Evolutionary conservation across 257 asterid genomes (phyloP), one percentile per base, ranked within the genome.

Genomic region (Przewalskia tangutica): DNA sequence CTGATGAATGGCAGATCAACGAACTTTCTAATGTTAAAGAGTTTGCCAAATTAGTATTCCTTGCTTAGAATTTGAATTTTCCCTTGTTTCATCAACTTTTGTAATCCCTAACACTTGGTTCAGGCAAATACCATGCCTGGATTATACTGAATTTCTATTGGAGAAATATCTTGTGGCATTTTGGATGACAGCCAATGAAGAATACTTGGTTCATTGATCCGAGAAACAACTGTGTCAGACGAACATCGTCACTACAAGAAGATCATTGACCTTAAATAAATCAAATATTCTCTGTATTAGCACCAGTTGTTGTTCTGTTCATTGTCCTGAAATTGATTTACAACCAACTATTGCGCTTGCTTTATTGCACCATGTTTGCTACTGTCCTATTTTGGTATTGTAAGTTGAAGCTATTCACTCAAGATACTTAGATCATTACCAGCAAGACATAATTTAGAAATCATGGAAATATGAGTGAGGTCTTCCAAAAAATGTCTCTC

Each of bases 101-200:
- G 91, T 67, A 60, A 85, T 92, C 95, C 95, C 91, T 83, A 88
- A 66, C 0, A 4, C 17, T 77, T 71, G 54, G 20, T 85, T 60
- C 88, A 95, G 99, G 94, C 85, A 94, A 95, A 88, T 89, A 95
- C 90, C 97, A 95, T 85, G 93, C 97, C 68, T 94, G 98, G 98
- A 97, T 96, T 68, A 96, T 82, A 95, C 93, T 34, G 99, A 96
- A 12, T 89, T 90, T 77, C 81, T 94, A 63, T 42, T 95, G 90
- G 99, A 95, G 87, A 94, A 95, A 87, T 94, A 97, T 83, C 95
- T 94, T 13, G 97, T 94, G 99, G 99, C 63, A 84, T 86, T 78
- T 84, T 94, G 55, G 94, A 96, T 14, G 94, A 86, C 36, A 76
- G 88, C 85, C 66, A 81, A 18, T 89, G 89, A 89, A 85, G 85